Evolutionary conservation across 257 asterid genomes (phyloP).

Genomic region (Solanum rostratum): DNA sequence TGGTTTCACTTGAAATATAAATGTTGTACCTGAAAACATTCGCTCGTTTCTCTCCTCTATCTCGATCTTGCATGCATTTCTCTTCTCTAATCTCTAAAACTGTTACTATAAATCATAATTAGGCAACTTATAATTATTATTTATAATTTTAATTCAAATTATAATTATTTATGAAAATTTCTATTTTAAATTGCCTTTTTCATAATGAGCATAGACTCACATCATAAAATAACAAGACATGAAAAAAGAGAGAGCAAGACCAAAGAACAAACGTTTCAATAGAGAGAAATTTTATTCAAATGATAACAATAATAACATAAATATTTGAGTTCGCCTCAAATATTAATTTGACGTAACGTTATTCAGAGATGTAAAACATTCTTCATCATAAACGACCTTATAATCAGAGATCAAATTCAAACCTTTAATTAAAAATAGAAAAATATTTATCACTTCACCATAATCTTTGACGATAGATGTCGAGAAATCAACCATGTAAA

Average conservation of each 20-base stretch:
- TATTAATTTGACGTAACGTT: neutral
- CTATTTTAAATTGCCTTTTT: neutral
- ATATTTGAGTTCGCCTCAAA: neutral
- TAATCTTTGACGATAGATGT: too few species aligned
- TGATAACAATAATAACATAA: neutral
- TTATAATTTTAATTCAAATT: too few species aligned
- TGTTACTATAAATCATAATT: neutral
- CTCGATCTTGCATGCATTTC: neutral
- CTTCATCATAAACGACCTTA: accelerated
- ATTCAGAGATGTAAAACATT: too few species aligned
- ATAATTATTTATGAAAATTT: neutral
- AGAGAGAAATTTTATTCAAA: neutral
- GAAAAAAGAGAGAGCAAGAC: neutral
- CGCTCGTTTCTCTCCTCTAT: neutral
- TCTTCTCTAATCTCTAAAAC: too few species aligned
- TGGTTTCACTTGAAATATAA: neutral
- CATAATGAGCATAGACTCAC: neutral
- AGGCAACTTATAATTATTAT: too few species aligned
- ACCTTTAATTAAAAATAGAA: too few species aligned
- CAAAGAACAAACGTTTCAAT: neutral
- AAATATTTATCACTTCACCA: too few species aligned
- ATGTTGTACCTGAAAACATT: neutral
- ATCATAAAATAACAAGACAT: neutral
- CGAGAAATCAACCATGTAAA: neutral
- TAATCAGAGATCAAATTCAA: too few species aligned